Conservation (phyloP, 2,329 filamentous ascomycete genomes). For the Graphilbum sp. region DNA sequence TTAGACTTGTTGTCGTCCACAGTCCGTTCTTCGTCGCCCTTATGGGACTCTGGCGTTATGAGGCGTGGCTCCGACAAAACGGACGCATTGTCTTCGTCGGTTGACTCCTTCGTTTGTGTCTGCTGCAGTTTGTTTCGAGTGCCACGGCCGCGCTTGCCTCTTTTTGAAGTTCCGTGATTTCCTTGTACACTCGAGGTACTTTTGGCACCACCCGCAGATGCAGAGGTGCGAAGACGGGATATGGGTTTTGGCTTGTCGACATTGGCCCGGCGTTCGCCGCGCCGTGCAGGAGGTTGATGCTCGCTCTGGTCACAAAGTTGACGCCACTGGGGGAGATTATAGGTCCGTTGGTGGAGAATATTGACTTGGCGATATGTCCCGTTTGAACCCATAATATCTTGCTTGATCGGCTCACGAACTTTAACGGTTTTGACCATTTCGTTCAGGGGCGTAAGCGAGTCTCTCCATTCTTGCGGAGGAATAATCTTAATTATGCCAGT, state of each 20-base stretch:
- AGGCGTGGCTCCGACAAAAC: constrained; percentile 30
- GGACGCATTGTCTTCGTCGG: constrained; percentile 20
- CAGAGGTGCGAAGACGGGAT: constrained; percentile 22
- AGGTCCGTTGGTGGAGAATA: constrained; percentile 86
- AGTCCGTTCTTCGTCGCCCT: constrained; percentile 9
- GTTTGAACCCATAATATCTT: constrained; percentile 92
- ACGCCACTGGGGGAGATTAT: constrained; percentile 95
- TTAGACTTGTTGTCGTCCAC: constrained; percentile 8
- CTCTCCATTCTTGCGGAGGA: constrained; percentile 84
- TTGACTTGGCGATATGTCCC: constrained; percentile 96
- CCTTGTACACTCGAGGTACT: no score
- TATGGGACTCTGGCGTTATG: constrained; percentile 40
- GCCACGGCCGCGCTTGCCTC: constrained; percentile 11
- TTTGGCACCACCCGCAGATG: no score
- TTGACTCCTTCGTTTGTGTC: constrained; percentile 18
- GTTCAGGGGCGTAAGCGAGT: constrained; percentile 60
- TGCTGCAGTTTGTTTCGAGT: constrained; percentile 22
- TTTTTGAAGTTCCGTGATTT: constrained; percentile 6
- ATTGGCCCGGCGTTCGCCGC: constrained; percentile 62
- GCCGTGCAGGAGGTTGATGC: constrained; percentile 81
- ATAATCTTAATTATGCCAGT: constrained; percentile 94
- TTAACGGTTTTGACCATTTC: constrained; percentile 80
- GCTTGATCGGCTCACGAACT: constrained; percentile 93
- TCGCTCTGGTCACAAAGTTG: constrained; percentile 85
- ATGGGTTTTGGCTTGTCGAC: constrained; percentile 32